Evolutionary conservation across 768 basidiomycete genomes (phyloP), one percentile per base, ranked within the genome.

Genomic region (Melanogaster broomeanus): DNA sequence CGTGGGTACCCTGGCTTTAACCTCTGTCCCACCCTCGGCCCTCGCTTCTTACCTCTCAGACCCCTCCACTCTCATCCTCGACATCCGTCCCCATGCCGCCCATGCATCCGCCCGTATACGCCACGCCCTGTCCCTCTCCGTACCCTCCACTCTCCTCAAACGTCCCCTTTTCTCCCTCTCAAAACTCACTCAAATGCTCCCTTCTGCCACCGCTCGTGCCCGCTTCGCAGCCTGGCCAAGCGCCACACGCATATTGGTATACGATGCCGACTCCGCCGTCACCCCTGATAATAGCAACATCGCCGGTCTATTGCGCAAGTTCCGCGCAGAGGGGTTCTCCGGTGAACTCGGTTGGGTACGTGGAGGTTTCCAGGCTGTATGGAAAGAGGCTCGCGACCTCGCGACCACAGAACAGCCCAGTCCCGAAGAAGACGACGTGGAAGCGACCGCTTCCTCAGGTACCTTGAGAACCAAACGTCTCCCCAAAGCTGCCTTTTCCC

Each of bases 91-190:
- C 11, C 89, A 90, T 69, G 85, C 87, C 16, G 82, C 87, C 7
- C 87, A 83, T 66, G 70, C 82, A 6, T 62, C 78, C 9, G 83
- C 84, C 21, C 86, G 93, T 44, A 59, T 97, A 27, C 78, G 79
- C 35, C 61, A 70, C 42, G 86, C 93, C 8, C 74, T 97, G 47
- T 92, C 92, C 42, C 81, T 98, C 55, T 90, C 90, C 42, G 90
- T 97, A 6, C 95, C 96, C 1, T 93, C 95, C 3, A 98, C 94
- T 0, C 85, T 98, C 19, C 85, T 98, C 65, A 93, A 93, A 56
- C 85, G 95, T 0, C 93, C 93, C 2, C 77, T 86, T 3, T 96
- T 93, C 73, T 86, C 90, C 24, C 78, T 96, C 9, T 76, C 83
- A 37, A 85, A 85, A 37, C 79, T 98, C 24, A 73, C 81, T 7